Conservation (phyloP, 2,329 filamentous ascomycete genomes). For the Microdochium trichocladiopsis region DNA sequence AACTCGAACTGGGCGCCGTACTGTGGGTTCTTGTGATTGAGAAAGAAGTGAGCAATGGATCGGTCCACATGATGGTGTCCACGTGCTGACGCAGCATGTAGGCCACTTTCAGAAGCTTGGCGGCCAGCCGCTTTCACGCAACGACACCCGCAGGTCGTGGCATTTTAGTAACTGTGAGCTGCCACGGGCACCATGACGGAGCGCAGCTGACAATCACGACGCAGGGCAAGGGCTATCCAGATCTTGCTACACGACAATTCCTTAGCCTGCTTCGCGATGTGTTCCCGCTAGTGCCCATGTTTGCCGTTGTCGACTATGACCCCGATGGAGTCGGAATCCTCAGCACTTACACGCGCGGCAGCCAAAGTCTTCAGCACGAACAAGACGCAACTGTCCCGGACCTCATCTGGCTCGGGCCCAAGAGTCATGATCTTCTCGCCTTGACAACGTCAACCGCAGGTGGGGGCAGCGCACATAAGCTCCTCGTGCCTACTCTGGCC, state of each 20-base stretch:
- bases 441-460: neutral
- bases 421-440: conserved; percentile 1
- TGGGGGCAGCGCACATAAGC: neutral
- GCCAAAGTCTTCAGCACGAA: conserved; percentile 55
- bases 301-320: conserved; percentile 66
- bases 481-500: conserved; percentile 10
- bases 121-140: conserved; percentile 47
- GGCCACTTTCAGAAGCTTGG: conserved; percentile 69
- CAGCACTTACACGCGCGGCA: conserved; percentile 66
- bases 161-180: conserved; percentile 58
- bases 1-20: conserved; percentile 38
- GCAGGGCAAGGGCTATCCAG: conserved; percentile 77
- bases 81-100: conserved; percentile 21
- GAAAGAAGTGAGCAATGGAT: conserved; percentile 54
- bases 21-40: conserved; percentile 70
- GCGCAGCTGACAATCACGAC: neutral
- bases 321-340: conserved; percentile 70
- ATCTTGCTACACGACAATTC: conserved; percentile 62
- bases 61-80: neutral
- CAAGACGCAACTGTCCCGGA: conserved; percentile 37
- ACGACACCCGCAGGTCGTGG: conserved; percentile 43
- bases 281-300: conserved; percentile 46
- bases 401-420: conserved; percentile 60
- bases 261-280: conserved; percentile 43
- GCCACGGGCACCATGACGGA: neutral